These are phyloP conservation scores for Physocladia obscura DNA, from an alignment of 192 early-diverging fungal genomes.

Conservation along the genomic window DNA sequence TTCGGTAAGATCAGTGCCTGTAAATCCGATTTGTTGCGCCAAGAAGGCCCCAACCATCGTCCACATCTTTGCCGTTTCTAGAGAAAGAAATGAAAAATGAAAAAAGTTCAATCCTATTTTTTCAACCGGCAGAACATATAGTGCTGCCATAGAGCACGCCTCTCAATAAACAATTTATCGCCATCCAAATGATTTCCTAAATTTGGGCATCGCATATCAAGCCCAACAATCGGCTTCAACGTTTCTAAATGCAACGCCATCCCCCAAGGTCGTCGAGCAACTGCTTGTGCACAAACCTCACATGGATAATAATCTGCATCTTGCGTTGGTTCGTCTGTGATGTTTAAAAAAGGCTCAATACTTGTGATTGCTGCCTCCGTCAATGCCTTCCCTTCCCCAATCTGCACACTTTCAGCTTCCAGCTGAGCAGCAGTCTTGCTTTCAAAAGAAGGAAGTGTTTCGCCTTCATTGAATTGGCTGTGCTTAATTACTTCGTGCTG, in stretches of 20 bases:
- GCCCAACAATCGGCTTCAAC: conserved; percentile 53
- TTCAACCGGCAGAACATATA: conserved; percentile 54
- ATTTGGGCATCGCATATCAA: conserved; percentile 51
- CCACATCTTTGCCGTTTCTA: too few species aligned
- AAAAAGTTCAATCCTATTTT: not conserved
- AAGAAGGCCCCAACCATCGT: too few species aligned
- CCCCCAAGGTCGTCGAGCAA: conserved; percentile 50
- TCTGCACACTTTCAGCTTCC: conserved; percentile 24
- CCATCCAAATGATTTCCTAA: conserved; percentile 5
- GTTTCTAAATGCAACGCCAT: conserved; percentile 55
- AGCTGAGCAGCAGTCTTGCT: not conserved
- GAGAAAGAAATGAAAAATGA: too few species aligned
- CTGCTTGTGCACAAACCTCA: conserved; percentile 51
- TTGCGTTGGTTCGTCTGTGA: conserved; percentile 23
- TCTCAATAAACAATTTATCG: conserved; percentile 45
- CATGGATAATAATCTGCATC: conserved; percentile 50
- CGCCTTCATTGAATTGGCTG: conserved; percentile 29
- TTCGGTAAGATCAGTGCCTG: too few species aligned
- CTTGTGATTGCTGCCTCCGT: not conserved
- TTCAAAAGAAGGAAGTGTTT: conserved; percentile 34
- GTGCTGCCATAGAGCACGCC: conserved; percentile 56
- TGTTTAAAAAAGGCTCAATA: conserved; percentile 16
- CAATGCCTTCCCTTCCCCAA: conserved; percentile 34
- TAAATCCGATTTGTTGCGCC: too few species aligned
- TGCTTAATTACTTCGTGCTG: conserved; percentile 57